Base-by-base conservation (phyloP, 2,329 filamentous ascomycete genomes). In the Colletotrichum sp. region DNA sequence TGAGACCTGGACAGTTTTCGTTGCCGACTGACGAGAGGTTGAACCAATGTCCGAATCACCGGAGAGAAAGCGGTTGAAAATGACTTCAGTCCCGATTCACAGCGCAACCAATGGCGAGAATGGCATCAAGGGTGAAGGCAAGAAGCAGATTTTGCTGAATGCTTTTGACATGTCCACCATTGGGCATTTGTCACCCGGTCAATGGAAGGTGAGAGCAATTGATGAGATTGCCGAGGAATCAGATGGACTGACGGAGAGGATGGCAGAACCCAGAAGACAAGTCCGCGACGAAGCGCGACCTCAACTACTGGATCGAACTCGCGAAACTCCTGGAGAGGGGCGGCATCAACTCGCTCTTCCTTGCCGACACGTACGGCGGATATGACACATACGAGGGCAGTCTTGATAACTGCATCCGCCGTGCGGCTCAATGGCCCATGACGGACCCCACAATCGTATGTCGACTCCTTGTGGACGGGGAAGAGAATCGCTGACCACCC, bases 321-420 rank as follows among this genome's bases (percentile, higher is more conserved):
- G 92, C 92, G 10, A 90, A 92, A 76, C 81, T 93, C 0, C 85
- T 93, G 1, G 92, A 94, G 72, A 85, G 88, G 13, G 92, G 91
- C 5, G 89, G 89, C 8, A 92, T 94, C 83, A 93, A 92, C 75
- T 91, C 91, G 0, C 81, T 94, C 6, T 93, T 93, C 80, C 86
- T 94, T 6, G 92, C 92, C 0, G 92, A 94, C 79, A 93, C 91
- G 0, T 93, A 92, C 68, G 91, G 91, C 3, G 91, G 90, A 0
- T 90, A 93, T 73, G 91, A 93, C 78, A 92, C 90, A 0, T 93
- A 93, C 73, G 88, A 92, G 73, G 88, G 87, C 1, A 91, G 88
- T 32, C 80, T 92, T 4, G 91, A 93, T 78, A 89, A 92, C 70
- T 92, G 90, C 79, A 92, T 93, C 76, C 86, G 91, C 3, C 85